Conservation (phyloP, 192 early-diverging fungal species). For the Spinellus fusiger region DNA sequence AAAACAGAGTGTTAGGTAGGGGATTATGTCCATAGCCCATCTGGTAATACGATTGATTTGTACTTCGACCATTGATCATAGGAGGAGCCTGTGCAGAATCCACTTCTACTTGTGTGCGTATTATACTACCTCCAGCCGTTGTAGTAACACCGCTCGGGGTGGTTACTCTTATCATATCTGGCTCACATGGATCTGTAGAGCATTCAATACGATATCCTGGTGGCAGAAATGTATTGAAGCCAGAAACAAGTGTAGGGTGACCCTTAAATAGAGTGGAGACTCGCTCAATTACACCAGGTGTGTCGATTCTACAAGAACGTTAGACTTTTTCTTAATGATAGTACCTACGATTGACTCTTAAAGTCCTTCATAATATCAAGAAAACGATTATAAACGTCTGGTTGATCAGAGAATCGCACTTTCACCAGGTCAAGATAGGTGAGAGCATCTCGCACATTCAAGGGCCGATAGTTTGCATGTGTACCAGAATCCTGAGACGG, state of each 20-base stretch:
- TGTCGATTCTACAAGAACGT: conserved; percentile 71
- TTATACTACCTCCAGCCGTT: conserved; percentile 41
- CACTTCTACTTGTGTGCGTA: not conserved
- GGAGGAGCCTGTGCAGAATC: conserved; percentile 5
- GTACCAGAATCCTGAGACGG: conserved; percentile 4
- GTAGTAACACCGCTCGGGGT: conserved; percentile 72
- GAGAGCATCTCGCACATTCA: conserved; percentile 92
- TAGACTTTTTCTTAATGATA: conserved; percentile 6
- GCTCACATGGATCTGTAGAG: conserved; percentile 70
- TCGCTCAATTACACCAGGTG: conserved; percentile 94
- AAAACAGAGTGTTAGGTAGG: too few species aligned
- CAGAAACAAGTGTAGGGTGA: conserved; percentile 84
- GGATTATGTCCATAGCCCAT: too few species aligned
- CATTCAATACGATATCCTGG: conserved; percentile 95
- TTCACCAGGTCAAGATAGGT: conserved; percentile 97
- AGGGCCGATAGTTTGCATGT: conserved; percentile 49
- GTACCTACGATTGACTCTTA: conserved; percentile 82
- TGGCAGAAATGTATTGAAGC: conserved; percentile 99
- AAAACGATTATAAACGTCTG: conserved; percentile 97
- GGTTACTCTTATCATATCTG: conserved; percentile 74
- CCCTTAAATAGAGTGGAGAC: conserved; percentile 94
- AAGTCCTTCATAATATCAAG: conserved; percentile 99
- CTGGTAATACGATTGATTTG: too few species aligned
- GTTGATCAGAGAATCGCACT: conserved; percentile 83
- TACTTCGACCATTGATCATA: too few species aligned